Percentiles rank a stretch among this genome's conserved stretches.
Evolutionary conservation across 2,329 filamentous ascomycete species (phyloP).

Genomic region (Leptographium radiaticola): DNA sequence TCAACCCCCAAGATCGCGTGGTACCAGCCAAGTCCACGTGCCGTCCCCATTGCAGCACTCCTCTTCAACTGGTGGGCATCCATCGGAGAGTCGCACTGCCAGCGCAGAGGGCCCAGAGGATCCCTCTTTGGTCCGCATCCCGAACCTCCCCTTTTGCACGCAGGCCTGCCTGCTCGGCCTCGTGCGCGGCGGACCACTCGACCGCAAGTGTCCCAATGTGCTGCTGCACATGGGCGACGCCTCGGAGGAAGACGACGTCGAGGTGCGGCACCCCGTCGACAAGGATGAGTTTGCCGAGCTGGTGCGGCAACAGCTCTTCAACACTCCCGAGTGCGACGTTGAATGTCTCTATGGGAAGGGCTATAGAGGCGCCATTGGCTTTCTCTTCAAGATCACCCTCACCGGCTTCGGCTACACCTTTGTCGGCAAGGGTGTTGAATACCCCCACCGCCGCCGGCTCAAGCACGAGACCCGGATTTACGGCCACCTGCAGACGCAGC

Average conservation of each 20-base stretch:
- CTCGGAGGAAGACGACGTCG: no score
- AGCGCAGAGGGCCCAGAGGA: neutral
- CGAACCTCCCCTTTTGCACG: neutral
- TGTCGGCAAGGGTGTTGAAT: conserved; percentile 5
- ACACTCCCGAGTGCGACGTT: neutral
- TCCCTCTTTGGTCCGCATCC: no score
- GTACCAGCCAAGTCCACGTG: neutral
- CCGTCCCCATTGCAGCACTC: neutral
- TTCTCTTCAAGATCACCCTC: conserved; percentile 8
- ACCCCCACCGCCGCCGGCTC: neutral
- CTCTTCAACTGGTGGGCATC: neutral
- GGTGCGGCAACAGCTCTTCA: neutral
- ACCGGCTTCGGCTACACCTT: conserved; percentile 8
- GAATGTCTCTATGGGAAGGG: neutral
- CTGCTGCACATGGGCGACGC: neutral
- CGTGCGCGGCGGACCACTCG: neutral
- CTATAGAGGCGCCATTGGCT: conserved; percentile 1
- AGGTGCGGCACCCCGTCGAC: no score
- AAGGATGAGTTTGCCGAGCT: no score
- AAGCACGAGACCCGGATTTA: neutral
- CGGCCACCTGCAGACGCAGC: neutral
- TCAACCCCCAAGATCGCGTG: neutral
- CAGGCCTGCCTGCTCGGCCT: neutral
- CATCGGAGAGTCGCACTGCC: neutral
- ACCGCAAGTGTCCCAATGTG: neutral